Base-by-base conservation (phyloP, 2,329 filamentous ascomycete genomes). In the Neonectria punicea region DNA sequence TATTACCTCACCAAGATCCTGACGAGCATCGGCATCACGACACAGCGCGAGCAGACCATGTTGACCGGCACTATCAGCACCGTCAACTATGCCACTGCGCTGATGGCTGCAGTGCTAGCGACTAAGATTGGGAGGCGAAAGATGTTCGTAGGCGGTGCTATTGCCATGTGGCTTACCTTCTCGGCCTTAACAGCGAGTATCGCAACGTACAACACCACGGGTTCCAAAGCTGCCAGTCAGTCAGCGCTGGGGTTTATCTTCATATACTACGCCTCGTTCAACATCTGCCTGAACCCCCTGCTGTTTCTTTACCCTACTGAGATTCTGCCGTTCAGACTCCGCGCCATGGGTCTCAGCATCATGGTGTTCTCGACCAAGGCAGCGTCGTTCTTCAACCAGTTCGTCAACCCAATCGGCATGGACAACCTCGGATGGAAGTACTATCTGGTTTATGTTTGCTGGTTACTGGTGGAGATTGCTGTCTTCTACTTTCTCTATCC, bases 401-500 rank as follows among this genome's bases (percentile, higher is more conserved):
- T 68, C 16, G 67, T 68, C 6, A 70, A 69, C 14, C 67, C 67
- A 2, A 56, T 69, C n/a, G 67, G 64, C 1, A 80, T 82, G 66
- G 71, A 70, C 10, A 46, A 30, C 22, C 22, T 69, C 25, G 66
- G 64, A 5, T 69, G 67, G 67, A 67, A 69, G 30, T 70, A 69
- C 7, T 70, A 75, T 30, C 50, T 74, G 0, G 70, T 74, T 0
- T 75, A 74, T 57, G 72, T 74, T 25, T 65, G 14, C 9, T 73
- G 70, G 70, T 53, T 73, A 1, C 22, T 66, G 5, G 32, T 75
- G 1, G 73, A 75, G 46, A 67, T 72, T 14, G 47, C 56, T 36
- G 54, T 73, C 49, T 70, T 74, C 5, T 83, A 80, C 66, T 77
- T 81, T 66, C 78, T 83, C 59, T 83, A 83, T 53, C 80, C 81